Base-by-base conservation (phyloP, 805 yeast species). In the Candida suzukii region DNA sequence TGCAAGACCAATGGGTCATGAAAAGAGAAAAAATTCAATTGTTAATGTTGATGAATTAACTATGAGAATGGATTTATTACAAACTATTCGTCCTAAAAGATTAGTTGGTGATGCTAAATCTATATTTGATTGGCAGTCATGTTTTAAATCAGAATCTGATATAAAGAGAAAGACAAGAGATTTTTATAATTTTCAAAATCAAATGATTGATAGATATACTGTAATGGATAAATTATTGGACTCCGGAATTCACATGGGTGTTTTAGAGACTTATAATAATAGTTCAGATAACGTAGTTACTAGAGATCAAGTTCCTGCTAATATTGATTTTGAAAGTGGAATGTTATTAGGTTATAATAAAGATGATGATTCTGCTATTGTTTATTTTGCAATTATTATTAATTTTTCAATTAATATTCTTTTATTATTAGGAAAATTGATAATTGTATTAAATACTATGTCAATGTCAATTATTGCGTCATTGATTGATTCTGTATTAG, bases 401-500 rank as follows among this genome's bases (percentile, higher is more conserved):
- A 84, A 83, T 47, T 78, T 83, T 51, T 57, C 67, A 30, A 64
- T 83, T 42, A 84, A 84, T 54, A 57, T 78, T 31, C 41, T 80
- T 1, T 64, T 85, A 40, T 61, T 84, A 39, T 34, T 73, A 2
- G 88, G 85, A 2, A 84, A 84, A 53, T 44, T 71, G 3, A 63
- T 70, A 12, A 87, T 82, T 20, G 76, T 80, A 1, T 46, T 76
- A n/a, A 61, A 79, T 54, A 80, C 91, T 0, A 71, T 67, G 53
- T 85, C 95, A 11, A 74, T 85, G 47, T 83, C 93, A 7, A 75
- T 85, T 37, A 66, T 84, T 39, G 95, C 95, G 0, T 83, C 93
- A 1, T 70, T 84, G 46, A 80, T 85, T 32, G 95, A 84, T 61
- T 83, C 91, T 2, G 66, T 78, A 0, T 69, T 84, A 46, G 95